Conservation (phyloP, 116 monocot species). For the Posidonia oceanica region DNA sequence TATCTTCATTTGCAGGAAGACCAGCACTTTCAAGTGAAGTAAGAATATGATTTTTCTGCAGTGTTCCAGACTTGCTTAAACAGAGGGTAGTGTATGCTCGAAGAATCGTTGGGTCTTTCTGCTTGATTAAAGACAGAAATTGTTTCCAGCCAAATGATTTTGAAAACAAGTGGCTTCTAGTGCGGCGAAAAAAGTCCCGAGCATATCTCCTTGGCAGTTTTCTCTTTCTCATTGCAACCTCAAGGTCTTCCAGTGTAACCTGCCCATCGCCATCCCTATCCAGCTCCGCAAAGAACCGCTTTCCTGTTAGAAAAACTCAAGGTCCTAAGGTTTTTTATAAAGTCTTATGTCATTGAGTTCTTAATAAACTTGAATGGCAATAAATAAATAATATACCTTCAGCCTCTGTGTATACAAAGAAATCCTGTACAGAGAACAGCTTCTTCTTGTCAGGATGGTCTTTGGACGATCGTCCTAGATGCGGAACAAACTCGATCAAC, state of each 20-base stretch:
- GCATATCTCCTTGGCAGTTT: slow-evolving; percentile 70
- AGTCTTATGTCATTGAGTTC: background rate
- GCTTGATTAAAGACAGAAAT: slow-evolving; percentile 80
- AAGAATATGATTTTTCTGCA: slow-evolving; percentile 55
- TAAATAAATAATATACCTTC: slow-evolving; percentile 42
- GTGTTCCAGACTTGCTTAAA: slow-evolving; percentile 70
- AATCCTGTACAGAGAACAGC: slow-evolving; percentile 81
- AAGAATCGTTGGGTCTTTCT: slow-evolving; percentile 81
- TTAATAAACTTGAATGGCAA: background rate
- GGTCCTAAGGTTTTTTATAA: background rate
- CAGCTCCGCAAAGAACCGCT: slow-evolving; percentile 73
- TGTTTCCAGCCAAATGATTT: slow-evolving; percentile 93
- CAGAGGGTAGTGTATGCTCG: slow-evolving; percentile 78
- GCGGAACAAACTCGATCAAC: slow-evolving; percentile 50
- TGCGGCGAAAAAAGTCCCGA: slow-evolving; percentile 46
- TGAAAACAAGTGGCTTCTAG: slow-evolving; percentile 67
- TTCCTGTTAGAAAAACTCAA: slow-evolving; percentile 32
- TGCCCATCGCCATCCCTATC: slow-evolving; percentile 87
- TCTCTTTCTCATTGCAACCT: slow-evolving; percentile 80
- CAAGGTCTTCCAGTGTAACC: slow-evolving; percentile 85
- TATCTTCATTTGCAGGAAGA: slow-evolving; percentile 73
- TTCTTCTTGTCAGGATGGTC: slow-evolving; percentile 81
- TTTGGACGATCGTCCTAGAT: slow-evolving; percentile 34
- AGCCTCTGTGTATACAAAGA: slow-evolving; percentile 55
- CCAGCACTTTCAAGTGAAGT: slow-evolving; percentile 57